phyloP scores from a whole-genome alignment of 169 alveolate species.

The Ichthyophthirius multifiliis region DNA sequence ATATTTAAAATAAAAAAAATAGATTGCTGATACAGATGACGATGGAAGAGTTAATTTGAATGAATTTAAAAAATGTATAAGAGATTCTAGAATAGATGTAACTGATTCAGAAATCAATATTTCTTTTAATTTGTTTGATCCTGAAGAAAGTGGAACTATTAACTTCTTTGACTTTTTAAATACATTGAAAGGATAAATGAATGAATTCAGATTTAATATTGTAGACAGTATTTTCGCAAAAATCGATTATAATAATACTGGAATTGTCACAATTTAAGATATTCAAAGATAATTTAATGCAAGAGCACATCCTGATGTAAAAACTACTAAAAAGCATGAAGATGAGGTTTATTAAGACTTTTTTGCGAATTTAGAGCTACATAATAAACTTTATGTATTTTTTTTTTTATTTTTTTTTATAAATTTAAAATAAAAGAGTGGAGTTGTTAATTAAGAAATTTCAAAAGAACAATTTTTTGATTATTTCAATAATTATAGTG shows the following conservation, averaged over 20 bases:
- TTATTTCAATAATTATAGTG: constrained; percentile 55
- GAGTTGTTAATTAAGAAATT: constrained; percentile 43
- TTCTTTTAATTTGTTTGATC: constrained; percentile 57
- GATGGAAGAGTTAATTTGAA: constrained; percentile 46
- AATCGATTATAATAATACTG: constrained; percentile 42
- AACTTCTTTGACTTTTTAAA: constrained; percentile 55
- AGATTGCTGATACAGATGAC: constrained; percentile 49
- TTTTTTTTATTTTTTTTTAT: not conserved
- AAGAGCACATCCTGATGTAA: constrained; percentile 64
- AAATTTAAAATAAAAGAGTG: constrained; percentile 4
- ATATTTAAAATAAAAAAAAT: constrained; percentile 32
- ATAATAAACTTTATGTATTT: constrained; percentile 42
- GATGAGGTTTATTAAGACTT: constrained; percentile 58
- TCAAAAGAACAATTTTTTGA: constrained; percentile 59
- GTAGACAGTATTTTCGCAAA: constrained; percentile 46
- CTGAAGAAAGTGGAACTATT: constrained; percentile 47
- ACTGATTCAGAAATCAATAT: constrained; percentile 48
- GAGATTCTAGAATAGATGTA: constrained; percentile 51
- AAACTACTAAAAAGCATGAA: constrained; percentile 59
- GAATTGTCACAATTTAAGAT: constrained; percentile 36
- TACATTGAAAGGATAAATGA: constrained; percentile 61
- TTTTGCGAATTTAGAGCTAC: constrained; percentile 50
- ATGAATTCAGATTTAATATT: constrained; percentile 47
- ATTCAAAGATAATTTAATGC: constrained; percentile 44
- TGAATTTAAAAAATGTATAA: constrained; percentile 50